These are phyloP conservation scores for Antitrichia curtipendula DNA, from an alignment of 225 moss, liverwort and hornwort species.

Conservation along the genomic window DNA sequence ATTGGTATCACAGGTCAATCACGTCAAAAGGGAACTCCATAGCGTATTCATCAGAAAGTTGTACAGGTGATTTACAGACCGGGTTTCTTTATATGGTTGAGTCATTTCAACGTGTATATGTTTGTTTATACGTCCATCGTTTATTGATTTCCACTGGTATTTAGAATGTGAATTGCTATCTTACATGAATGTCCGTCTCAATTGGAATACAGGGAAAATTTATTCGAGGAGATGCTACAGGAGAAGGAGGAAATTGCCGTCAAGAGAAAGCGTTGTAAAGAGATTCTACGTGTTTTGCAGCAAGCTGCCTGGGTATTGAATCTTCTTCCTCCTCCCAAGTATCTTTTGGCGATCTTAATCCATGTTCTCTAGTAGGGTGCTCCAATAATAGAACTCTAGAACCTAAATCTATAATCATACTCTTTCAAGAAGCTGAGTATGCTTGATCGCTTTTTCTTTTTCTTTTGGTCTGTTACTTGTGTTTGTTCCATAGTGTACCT, in stretches of 20 bases:
- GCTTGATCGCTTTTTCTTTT: neutral
- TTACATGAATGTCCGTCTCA: neutral
- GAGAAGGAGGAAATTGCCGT: slow-evolving; percentile 95
- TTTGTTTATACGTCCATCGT: neutral
- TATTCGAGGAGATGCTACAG: slow-evolving; percentile 99
- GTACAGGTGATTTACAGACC: slow-evolving; percentile 51
- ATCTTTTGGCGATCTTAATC: neutral
- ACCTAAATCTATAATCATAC: neutral
- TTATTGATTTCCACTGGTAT: neutral
- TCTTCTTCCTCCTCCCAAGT: neutral
- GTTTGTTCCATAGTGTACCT: neutral
- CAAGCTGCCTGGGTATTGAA: slow-evolving; percentile 87
- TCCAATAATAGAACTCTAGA: neutral
- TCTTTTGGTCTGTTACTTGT: neutral
- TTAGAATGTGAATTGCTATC: neutral
- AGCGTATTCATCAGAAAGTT: slow-evolving; percentile 94
- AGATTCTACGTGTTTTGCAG: slow-evolving; percentile 91
- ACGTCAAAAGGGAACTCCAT: slow-evolving; percentile 92
- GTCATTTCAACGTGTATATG: neutral
- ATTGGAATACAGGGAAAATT: slow-evolving; percentile 54
- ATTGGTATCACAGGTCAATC: slow-evolving; percentile 59
- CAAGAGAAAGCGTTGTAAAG: slow-evolving; percentile 94
- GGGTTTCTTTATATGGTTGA: neutral
- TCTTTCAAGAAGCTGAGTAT: neutral
- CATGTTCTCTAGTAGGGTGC: neutral